Evolutionary conservation across 1,139 yeast genomes (phyloP).

Genomic region (Geotrichum fermentans): DNA sequence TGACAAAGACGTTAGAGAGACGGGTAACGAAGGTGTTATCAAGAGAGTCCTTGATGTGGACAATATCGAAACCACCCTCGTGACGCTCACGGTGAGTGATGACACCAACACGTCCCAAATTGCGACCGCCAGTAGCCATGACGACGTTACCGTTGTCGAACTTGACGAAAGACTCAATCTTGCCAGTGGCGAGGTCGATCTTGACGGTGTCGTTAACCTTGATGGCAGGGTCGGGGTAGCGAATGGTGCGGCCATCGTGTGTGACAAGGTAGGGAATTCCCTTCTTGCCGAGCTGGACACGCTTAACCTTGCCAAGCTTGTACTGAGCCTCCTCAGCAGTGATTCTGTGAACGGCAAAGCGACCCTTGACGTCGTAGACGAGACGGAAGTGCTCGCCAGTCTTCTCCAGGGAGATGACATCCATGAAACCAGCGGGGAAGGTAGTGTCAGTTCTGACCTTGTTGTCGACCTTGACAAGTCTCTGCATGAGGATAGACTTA

Average conservation of each 20-base stretch:
- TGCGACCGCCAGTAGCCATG: slow-evolving; percentile 99
- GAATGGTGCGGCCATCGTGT: slow-evolving; percentile 98
- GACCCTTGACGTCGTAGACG: slow-evolving; percentile 96
- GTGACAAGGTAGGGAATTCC: slow-evolving; percentile 97
- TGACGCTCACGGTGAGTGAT: slow-evolving; percentile 98
- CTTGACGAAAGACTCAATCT: slow-evolving; percentile 85
- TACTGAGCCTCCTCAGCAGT: slow-evolving; percentile 96
- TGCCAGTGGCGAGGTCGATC: slow-evolving; percentile 93
- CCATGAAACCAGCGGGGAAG: slow-evolving; percentile 99
- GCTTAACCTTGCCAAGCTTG: slow-evolving; percentile 97
- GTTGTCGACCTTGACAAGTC: slow-evolving; percentile 98
- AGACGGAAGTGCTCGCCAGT: slow-evolving; percentile 99
- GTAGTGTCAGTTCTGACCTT: slow-evolving; percentile 98
- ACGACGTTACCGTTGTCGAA: slow-evolving; percentile 94
- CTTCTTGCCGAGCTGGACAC: slow-evolving; percentile 96
- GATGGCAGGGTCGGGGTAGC: slow-evolving; percentile 98
- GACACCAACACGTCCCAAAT: slow-evolving; percentile 99
- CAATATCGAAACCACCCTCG: slow-evolving; percentile 99
- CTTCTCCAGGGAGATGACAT: slow-evolving; percentile 92
- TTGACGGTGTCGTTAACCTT: slow-evolving; percentile 96
- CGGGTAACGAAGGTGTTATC: slow-evolving; percentile 99
- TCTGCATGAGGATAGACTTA: slow-evolving; percentile 98
- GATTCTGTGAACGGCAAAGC: slow-evolving; percentile 98
- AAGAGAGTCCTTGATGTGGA: slow-evolving; percentile 94
- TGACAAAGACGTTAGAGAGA: slow-evolving; percentile 91